Evolutionary conservation across 192 early-diverging fungal genomes (phyloP), one percentile per base, ranked within the genome.

Genomic region (Coemansia sp.): DNA sequence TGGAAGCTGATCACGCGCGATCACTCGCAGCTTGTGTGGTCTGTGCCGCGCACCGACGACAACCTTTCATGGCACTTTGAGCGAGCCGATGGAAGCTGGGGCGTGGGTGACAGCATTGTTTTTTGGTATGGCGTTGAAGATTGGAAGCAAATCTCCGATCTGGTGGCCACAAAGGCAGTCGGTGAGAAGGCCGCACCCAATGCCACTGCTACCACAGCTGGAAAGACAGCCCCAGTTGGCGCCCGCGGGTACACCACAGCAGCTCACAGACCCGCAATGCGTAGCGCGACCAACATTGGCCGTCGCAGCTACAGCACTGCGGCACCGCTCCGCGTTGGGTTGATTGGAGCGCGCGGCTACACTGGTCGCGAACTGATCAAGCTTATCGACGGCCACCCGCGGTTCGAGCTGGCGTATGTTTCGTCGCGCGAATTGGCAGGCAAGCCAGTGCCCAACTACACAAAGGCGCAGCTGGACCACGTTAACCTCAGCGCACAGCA

Each of bases 291-390:
- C 26, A 48, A 55, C 24, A 62, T 48, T 1, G 65, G 79, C 18
- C 88, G 85, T 30, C 88, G 88, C 64, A 72, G 82, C 54, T 93
- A 86, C 76, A 76, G 84, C 44, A 88, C 85, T 60, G 78, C 48
- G 82, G 73, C 74, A 16, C 70, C 67, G 3, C 60, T 82, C 6
- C 78, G 84, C 51, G 87, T 99, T 38, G 96, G 96, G 25, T 83
- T 99, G 28, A 95, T 99, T 62, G 97, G 97, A 38, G 97, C 97
- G 25, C 92, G 97, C 58, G 97, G 97, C 22, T 94, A 91, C 74
- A 99, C 97, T 22, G 97, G 97, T 8, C 91, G 88, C 55, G 95
- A 99, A 76, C 84, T 99, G 52, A 96, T 99, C 67, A 83, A 86
- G 53, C 81, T 99, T 9, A 87, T 99, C 56, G 87, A 94, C 64